A percentile compares a stretch with the other conserved stretches of the same genome.
Conservation (phyloP, 78 protist genomes). For the Blattamonas nauphoetae region DNA sequence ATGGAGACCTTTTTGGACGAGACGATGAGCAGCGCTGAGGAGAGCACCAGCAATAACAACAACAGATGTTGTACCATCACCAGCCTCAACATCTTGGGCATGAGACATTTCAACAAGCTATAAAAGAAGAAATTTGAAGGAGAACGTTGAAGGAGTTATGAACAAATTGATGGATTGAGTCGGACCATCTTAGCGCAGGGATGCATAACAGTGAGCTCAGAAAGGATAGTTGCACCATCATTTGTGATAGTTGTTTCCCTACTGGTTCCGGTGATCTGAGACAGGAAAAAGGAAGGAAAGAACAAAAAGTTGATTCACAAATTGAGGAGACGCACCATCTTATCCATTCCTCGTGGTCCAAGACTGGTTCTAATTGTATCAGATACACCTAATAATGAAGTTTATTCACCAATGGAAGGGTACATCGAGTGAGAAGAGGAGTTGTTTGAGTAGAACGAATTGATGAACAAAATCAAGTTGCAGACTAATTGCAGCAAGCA, state of each 20-base stretch:
- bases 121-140: background rate
- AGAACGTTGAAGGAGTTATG: no score
- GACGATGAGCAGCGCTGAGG: conserved; percentile 39
- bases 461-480: no score
- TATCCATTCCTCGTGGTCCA: conserved; percentile 99
- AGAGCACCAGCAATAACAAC: conserved; percentile 88
- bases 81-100: conserved; percentile 99
- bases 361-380: conserved; percentile 90
- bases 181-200: conserved; percentile 92
- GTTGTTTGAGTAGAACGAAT: no score
- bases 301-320: background rate
- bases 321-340: conserved; percentile 67
- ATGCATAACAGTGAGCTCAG: conserved; percentile 64
- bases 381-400: conserved; percentile 94
- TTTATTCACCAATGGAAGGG: no score
- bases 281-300: background rate
- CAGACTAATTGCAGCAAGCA: background rate
- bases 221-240: conserved; percentile 97
- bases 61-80: conserved; percentile 99
- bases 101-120: conserved; percentile 88
- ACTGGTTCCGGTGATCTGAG: background rate
- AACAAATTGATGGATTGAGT: no score
- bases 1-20: conserved; percentile 46
- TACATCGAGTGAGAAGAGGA: no score
- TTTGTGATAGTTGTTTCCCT: conserved; percentile 94